phyloP scores from a whole-genome alignment of 1,284 basidiomycete genomes.

The Ceratobasidium sp. region DNA sequence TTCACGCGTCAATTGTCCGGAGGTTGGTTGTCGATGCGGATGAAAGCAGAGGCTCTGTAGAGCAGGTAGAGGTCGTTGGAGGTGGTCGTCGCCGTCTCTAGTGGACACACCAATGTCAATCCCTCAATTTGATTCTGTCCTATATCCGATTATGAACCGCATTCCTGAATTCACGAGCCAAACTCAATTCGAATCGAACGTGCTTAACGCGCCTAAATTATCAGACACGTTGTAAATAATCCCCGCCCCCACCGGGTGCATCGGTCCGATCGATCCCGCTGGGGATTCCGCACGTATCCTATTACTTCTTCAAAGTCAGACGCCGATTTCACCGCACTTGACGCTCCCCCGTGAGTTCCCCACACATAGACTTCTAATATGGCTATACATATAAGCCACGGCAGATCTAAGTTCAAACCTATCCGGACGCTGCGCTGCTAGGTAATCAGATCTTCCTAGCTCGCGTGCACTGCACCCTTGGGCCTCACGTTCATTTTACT shows the following conservation, averaged over 20 bases:
- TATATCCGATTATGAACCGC: conserved; percentile 10
- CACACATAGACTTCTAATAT: no score
- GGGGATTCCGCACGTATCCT: background rate
- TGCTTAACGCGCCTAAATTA: conserved; percentile 20
- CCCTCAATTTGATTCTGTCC: conserved; percentile 1
- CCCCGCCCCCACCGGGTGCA: conserved; percentile 15
- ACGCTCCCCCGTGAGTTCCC: no score
- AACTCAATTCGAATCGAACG: background rate
- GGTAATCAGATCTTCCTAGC: background rate
- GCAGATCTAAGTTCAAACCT: no score
- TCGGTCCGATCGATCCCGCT: conserved; percentile 2
- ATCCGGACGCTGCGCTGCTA: background rate
- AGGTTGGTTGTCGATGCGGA: no score
- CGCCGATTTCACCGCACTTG: no score
- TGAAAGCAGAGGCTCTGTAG: no score
- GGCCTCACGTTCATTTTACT: background rate
- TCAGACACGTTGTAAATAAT: conserved; percentile 25
- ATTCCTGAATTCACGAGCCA: background rate
- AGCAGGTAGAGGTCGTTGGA: background rate
- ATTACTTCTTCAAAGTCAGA: background rate
- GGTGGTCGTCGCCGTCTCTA: background rate
- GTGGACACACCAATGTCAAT: background rate
- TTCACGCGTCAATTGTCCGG: background rate
- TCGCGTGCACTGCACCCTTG: background rate
- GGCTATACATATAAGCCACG: no score